Conservation (phyloP, 306 rosid genomes). For the Ochetophila trinervis region DNA sequence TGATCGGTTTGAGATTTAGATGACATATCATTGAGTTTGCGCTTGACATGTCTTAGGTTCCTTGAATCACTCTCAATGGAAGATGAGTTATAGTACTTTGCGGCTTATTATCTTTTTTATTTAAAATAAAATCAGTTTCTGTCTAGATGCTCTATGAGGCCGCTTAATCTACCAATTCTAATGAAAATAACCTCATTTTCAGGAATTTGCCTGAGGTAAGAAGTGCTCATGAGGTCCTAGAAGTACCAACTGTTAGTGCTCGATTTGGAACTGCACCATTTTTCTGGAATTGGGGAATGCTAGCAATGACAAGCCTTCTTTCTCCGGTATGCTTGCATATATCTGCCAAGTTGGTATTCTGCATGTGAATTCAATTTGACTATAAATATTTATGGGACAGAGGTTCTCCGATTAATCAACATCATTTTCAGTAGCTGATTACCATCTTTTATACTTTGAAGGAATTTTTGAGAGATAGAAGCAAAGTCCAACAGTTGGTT, state of each 20-base stretch:
- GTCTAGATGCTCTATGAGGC: neutral
- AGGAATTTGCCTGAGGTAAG: conserved; percentile 96
- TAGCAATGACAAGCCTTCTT: conserved; percentile 65
- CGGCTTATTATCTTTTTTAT: too few relatives aligned
- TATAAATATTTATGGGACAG: too few relatives aligned
- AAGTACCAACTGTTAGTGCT: conserved; percentile 92
- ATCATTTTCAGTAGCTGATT: too few relatives aligned
- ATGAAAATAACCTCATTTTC: conserved; percentile 18
- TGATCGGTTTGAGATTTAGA: too few relatives aligned
- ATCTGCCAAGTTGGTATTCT: neutral
- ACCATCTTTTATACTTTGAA: conserved; percentile 24
- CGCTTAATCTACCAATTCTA: neutral
- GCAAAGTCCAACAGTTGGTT: conserved; percentile 66
- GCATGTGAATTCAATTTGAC: too few relatives aligned
- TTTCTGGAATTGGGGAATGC: conserved; percentile 99
- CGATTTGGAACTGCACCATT: conserved; percentile 94
- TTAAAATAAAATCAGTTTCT: too few relatives aligned
- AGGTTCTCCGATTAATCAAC: too few relatives aligned
- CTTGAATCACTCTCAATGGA: conserved; percentile 8
- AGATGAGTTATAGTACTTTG: too few relatives aligned
- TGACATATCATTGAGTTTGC: neutral
- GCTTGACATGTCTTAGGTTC: conserved; percentile 16
- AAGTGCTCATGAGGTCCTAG: conserved; percentile 77
- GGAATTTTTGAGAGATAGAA: conserved; percentile 81
- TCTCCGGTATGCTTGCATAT: conserved; percentile 43